Evolutionary conservation across 2,329 filamentous ascomycete species (phyloP), one percentile per base, ranked within the genome.

Genomic region (Thielaviopsis musarum): DNA sequence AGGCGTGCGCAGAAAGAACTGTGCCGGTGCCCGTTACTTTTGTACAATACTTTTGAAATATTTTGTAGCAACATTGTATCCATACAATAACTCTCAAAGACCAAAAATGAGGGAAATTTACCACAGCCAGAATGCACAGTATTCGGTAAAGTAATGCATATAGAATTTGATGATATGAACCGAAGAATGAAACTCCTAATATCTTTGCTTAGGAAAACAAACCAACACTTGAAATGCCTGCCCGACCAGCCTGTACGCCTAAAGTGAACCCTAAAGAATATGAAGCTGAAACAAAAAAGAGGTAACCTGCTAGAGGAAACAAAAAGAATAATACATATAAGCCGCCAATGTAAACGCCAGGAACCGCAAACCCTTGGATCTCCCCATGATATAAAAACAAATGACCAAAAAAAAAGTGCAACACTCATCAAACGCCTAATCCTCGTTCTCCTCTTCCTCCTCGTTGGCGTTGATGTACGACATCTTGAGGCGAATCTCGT

Each of bases 401-500:
- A 56, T 30, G 21, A 41, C 21, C 4, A 34, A 34, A 9, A 34
- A 34, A 34, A 34, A 28, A 7, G 26, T 7, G 3, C 26, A 7
- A 34, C 6, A 34, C 30, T 2, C 30, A 10, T 34, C 24, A 12
- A 55, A n/a, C n/a, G 13, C n/a, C 28, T 21, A 58, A n/a, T 59
- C 56, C 24, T 61, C 56, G 19, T 61, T 55, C 24, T 62, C 59
- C 9, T 61, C 59, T 38, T 61, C 54, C 22, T 66, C 65, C 17
- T 65, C 64, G 55, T 65, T 62, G 48, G 64, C 59, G 22, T 71
- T 72, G 28, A 75, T 73, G 12, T 72, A 74, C 24, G 70, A 70
- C 64, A 72, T 72, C 66, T 75, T 75, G 61, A 75, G 69, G 63
- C 71, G 71, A 64, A 75, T 73, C 62, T 74, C 73, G 19, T 70